A percentile compares a stretch with the other conserved stretches of the same genome.
phyloP scores from a whole-genome alignment of 495 filamentous ascomycete species.

The Penicillium chermesinum region DNA sequence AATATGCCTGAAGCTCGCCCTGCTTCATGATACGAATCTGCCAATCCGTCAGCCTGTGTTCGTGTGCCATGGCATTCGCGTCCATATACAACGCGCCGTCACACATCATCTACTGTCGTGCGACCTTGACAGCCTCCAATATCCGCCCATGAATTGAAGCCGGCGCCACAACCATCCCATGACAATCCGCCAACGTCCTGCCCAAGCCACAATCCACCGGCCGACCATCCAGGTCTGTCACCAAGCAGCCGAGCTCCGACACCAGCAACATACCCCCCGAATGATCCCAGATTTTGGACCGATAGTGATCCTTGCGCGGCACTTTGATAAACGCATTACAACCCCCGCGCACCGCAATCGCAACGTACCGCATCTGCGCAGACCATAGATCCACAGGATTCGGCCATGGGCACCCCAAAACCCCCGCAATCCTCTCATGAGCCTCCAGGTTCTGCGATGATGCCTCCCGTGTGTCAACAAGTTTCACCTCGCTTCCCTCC shows the following conservation, averaged over 20 bases:
- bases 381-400: constrained; percentile 53
- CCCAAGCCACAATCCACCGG: constrained; percentile 38
- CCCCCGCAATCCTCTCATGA: constrained; percentile 45
- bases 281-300: constrained; percentile 70
- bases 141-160: constrained; percentile 33
- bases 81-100: no score
- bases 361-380: constrained; percentile 61
- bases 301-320: constrained; percentile 45
- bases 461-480: constrained; percentile 42
- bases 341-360: constrained; percentile 50
- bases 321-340: constrained; percentile 60
- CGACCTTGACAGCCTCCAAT: constrained; percentile 32
- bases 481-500: constrained; percentile 34
- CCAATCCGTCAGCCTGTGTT: not conserved
- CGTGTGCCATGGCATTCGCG: no score
- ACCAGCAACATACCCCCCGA: constrained; percentile 64
- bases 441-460: constrained; percentile 38
- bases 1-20: not conserved
- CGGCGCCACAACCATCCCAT: constrained; percentile 44
- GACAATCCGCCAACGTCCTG: constrained; percentile 32
- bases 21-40: not conserved
- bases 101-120: constrained; percentile 1
- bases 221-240: constrained; percentile 56
- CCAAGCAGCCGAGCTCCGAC: constrained; percentile 56
- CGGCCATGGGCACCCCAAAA: constrained; percentile 44